Evolutionary conservation across 306 rosid genomes (phyloP), one percentile per base, ranked within the genome.

Genomic region (Lupinus albus): DNA sequence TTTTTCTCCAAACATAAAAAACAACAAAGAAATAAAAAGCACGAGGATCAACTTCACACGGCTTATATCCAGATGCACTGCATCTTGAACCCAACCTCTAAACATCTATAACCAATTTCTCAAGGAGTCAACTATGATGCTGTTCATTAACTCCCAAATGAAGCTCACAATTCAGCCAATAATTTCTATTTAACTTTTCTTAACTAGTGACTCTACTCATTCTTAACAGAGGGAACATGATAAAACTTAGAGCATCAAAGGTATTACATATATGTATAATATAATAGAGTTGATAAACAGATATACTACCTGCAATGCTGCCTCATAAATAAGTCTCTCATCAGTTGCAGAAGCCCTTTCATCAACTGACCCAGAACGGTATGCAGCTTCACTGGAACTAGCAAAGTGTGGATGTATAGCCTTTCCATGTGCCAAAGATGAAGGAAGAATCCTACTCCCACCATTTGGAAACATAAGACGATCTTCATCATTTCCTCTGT

Each of bases 311-410:
- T 88, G 75, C 52, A 93, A 71, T 38, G 97, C 94, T 14, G 99
- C 99, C 80, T 90, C 89, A 80, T 90, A 90, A 80, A 93, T 78
- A 70, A 86, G 76, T 70, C 96, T 90, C 79, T 93, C 96, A 6
- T 93, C 99, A 69, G 52, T 84, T 56, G 14, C 96, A 45, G 90
- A 21, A 64, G 60, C 83, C 84, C 78, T 79, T 64, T 88, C 95
- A 80, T 88, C 99, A 15, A 78, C 90, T 68, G 51, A 64, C 39
- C 86, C 89, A 70, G 86, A 45, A 15, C 78, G 97, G 68, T 64
- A 74, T 18, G 71, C 55, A 54, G 91, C 81, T 30, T 90, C 96
- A 60, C 86, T 81, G 35, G 88, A 73, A 77, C 77, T 71, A 16
- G 82, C 82, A 65, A 78, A 84, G 20, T 75, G 91, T 71, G 86